These are phyloP conservation scores for Penicillium cosmopolitanum DNA, from an alignment of 495 filamentous ascomycete species.

Conservation along the genomic window DNA sequence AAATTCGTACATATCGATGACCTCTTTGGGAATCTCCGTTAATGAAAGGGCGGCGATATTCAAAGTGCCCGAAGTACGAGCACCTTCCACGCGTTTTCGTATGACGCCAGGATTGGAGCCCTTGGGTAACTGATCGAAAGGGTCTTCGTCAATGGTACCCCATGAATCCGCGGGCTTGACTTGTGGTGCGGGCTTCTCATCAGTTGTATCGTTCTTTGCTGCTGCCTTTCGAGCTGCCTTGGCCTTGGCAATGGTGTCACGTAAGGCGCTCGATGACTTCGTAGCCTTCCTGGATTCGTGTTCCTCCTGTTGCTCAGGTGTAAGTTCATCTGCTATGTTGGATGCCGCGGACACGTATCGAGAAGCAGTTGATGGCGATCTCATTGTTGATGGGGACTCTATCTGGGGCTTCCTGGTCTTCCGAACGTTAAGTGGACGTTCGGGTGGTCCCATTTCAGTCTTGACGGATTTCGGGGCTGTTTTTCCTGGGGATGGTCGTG, in stretches of 20 bases:
- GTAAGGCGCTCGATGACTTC: slow-evolving; percentile 78
- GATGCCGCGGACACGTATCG: slow-evolving; percentile 40
- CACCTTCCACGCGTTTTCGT: slow-evolving; percentile 72
- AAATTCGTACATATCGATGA: slow-evolving; percentile 85
- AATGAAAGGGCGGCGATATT: slow-evolving; percentile 89
- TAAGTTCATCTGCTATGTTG: slow-evolving; percentile 32
- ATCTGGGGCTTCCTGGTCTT: slow-evolving; percentile 45
- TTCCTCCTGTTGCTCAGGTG: slow-evolving; percentile 37
- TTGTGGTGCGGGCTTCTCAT: slow-evolving; percentile 17
- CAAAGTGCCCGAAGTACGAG: slow-evolving; percentile 77
- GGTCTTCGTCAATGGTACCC: slow-evolving; percentile 59
- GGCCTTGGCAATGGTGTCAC: slow-evolving; percentile 92
- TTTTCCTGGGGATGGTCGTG: slow-evolving; percentile 59
- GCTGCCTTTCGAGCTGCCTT: slow-evolving; percentile 79
- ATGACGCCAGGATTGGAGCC: slow-evolving; percentile 66
- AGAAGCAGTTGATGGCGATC: slow-evolving; percentile 38
- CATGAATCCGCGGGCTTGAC: slow-evolving; percentile 35
- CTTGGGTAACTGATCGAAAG: slow-evolving; percentile 67
- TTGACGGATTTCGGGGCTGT: slow-evolving; percentile 57
- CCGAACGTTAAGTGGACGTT: slow-evolving; percentile 53
- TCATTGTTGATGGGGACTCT: slow-evolving; percentile 29
- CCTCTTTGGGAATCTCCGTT: slow-evolving; percentile 77
- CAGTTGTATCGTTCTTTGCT: slow-evolving; percentile 37
- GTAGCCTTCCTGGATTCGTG: slow-evolving; percentile 46
- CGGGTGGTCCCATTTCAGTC: slow-evolving; percentile 45